Percentiles rank a stretch among this genome's conserved stretches.
These are phyloP conservation scores for Mortierella sp. DNA, from an alignment of 371 early-diverging fungal species.

Conservation along the genomic window DNA sequence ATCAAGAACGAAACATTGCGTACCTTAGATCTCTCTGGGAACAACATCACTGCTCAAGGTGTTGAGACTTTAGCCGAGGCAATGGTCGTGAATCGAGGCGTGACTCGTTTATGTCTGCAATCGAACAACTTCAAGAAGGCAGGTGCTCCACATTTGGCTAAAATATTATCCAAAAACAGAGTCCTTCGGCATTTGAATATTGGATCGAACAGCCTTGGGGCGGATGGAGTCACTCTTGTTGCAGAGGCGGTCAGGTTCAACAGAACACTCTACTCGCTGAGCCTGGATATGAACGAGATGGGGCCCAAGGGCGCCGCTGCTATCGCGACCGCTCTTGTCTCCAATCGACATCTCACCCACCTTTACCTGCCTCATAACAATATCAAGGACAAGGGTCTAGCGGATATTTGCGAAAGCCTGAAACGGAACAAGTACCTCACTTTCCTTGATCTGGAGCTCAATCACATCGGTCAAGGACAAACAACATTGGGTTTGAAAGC, in stretches of 20 bases:
- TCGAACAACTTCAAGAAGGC: conserved; percentile 50
- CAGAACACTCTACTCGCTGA: conserved; percentile 41
- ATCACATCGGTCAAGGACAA: conserved; percentile 46
- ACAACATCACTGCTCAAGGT: conserved; percentile 46
- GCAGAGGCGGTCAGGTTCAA: conserved; percentile 54
- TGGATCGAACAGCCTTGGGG: conserved; percentile 47
- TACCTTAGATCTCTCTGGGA: conserved; percentile 45
- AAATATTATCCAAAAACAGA: conserved; percentile 46
- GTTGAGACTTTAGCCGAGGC: conserved; percentile 45
- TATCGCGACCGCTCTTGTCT: conserved; percentile 34
- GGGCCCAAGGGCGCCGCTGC: conserved; percentile 33
- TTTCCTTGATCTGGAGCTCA: conserved; percentile 52
- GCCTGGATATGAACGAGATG: conserved; percentile 56
- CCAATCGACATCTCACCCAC: conserved; percentile 54
- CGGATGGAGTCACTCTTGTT: conserved; percentile 30
- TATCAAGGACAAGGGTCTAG: conserved; percentile 52
- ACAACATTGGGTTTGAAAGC: conserved; percentile 32
- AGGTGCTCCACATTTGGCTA: conserved; percentile 38
- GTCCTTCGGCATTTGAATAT: conserved; percentile 50
- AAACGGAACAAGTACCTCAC: conserved; percentile 32
- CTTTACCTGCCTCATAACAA: conserved; percentile 56
- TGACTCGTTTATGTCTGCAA: conserved; percentile 44
- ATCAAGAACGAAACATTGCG: conserved; percentile 47
- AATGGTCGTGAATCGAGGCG: conserved; percentile 35
- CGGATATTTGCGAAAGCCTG: conserved; percentile 40